Evolutionary conservation across 352 stramenopile species (phyloP).

Genomic region (Phytopythium boreale): DNA sequence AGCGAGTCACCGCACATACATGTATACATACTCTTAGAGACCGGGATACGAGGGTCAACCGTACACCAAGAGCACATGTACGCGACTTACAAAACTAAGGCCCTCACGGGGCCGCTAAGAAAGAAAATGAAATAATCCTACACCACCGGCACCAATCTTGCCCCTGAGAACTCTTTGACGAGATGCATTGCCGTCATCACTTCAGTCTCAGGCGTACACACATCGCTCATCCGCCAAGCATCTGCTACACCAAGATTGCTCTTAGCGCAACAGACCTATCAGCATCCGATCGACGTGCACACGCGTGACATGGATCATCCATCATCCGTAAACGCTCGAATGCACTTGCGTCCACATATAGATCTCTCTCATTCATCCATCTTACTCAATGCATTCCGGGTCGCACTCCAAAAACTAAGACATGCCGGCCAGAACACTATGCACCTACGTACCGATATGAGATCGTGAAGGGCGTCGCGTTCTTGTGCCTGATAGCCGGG

Average conservation of each 20-base stretch:
- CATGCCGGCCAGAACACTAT: not conserved
- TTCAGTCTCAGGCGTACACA: not conserved
- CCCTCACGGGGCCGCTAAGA: not conserved
- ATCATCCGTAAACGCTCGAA: not conserved
- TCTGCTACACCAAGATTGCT: not conserved
- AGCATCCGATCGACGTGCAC: not conserved
- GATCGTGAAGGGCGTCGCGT: not conserved
- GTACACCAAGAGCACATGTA: not conserved
- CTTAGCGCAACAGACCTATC: not conserved
- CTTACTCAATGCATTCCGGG: not conserved
- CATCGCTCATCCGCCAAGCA: not conserved
- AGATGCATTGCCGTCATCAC: not conserved
- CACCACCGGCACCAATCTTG: not conserved
- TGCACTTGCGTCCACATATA: not conserved
- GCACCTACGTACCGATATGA: not conserved
- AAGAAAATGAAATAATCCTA: not conserved
- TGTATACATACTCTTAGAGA: not conserved
- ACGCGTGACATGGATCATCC: not conserved
- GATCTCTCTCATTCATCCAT: not conserved
- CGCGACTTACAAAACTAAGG: not conserved
- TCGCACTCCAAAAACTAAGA: not conserved
- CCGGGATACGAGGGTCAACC: not conserved
- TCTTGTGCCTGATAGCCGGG: not conserved
- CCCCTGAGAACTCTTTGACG: not conserved
- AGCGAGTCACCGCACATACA: not conserved